phyloP scores from a whole-genome alignment of 2,329 filamentous ascomycete genomes.

The Trichoderma endophyticum region DNA sequence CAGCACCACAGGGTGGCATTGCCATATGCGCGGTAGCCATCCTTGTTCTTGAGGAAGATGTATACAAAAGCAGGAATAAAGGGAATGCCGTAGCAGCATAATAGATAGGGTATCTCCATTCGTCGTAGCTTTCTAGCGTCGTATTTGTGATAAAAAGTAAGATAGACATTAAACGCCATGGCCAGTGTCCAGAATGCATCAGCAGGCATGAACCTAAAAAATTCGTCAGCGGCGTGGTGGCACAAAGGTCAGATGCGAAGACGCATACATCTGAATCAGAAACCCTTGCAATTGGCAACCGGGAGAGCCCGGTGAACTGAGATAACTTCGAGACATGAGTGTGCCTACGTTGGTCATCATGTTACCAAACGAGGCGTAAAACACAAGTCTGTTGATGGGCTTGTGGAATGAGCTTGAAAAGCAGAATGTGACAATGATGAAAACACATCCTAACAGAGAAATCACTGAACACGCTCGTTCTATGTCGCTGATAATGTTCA shows the following conservation, averaged over 20 bases:
- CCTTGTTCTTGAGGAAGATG: slow-evolving; percentile 57
- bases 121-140: slow-evolving; percentile 59
- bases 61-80: slow-evolving; percentile 66
- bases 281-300: slow-evolving; percentile 73
- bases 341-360: slow-evolving; percentile 74
- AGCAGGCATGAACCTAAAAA: slow-evolving; percentile 71
- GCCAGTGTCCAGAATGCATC: slow-evolving; percentile 74
- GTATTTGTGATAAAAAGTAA: slow-evolving; percentile 76
- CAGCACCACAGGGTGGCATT: slow-evolving; percentile 80
- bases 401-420: slow-evolving; percentile 71
- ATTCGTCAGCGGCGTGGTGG: slow-evolving; percentile 19
- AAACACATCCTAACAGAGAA: slow-evolving; percentile 66
- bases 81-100: slow-evolving; percentile 70
- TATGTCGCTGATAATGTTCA: slow-evolving; percentile 56
- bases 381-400: slow-evolving; percentile 81
- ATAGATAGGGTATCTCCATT: slow-evolving; percentile 69
- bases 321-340: slow-evolving; percentile 63
- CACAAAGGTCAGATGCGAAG: neutral
- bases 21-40: slow-evolving; percentile 63
- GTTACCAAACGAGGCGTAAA: slow-evolving; percentile 81
- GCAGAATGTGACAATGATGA: slow-evolving; percentile 70
- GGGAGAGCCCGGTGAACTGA: slow-evolving; percentile 45
- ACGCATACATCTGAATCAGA: slow-evolving; percentile 73
- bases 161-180: slow-evolving; percentile 81
- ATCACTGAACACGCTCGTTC: slow-evolving; percentile 68